Evolutionary conservation across 805 yeast species (phyloP).

Genomic region (Candida nonsorbophila): DNA sequence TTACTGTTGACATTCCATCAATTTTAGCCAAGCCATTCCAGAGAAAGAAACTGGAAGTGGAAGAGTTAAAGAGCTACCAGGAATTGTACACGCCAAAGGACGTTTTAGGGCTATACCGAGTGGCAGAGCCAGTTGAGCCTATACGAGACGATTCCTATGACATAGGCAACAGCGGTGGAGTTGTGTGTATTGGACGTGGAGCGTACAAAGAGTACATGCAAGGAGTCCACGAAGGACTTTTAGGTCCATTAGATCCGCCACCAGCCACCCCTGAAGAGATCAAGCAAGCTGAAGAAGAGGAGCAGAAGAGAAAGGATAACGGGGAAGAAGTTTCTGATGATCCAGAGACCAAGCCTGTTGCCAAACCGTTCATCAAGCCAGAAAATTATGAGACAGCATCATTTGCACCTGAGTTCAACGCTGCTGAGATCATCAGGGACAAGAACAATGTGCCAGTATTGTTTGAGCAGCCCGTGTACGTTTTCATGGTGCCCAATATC

Average conservation of each 20-base stretch:
- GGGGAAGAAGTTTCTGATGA: conserved; percentile 21
- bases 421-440: conserved; percentile 19
- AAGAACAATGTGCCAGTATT: conserved; percentile 49
- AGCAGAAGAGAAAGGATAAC: too few species aligned
- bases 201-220: conserved; percentile 87
- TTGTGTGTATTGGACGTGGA: conserved; percentile 90
- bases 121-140: conserved; percentile 21
- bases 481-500: conserved; percentile 69
- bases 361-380: conserved; percentile 59
- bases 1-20: conserved; percentile 13
- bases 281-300: conserved; percentile 12
- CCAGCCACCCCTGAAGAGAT: conserved; percentile 5
- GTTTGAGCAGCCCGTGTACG: conserved; percentile 74
- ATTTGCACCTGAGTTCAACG: conserved; percentile 58
- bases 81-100: conserved; percentile 38
- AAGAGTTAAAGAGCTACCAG: conserved; percentile 12
- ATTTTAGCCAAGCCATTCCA: conserved; percentile 4
- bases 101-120: conserved; percentile 53
- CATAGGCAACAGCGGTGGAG: conserved; percentile 67
- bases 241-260: conserved; percentile 73
- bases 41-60: conserved; percentile 9
- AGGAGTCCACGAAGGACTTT: conserved; percentile 90
- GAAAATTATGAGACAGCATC: conserved; percentile 49
- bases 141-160: conserved; percentile 45
- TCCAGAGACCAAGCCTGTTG: too few species aligned